Evolutionary conservation across 306 rosid genomes (phyloP).

Genomic region (Acacia acuminata): DNA sequence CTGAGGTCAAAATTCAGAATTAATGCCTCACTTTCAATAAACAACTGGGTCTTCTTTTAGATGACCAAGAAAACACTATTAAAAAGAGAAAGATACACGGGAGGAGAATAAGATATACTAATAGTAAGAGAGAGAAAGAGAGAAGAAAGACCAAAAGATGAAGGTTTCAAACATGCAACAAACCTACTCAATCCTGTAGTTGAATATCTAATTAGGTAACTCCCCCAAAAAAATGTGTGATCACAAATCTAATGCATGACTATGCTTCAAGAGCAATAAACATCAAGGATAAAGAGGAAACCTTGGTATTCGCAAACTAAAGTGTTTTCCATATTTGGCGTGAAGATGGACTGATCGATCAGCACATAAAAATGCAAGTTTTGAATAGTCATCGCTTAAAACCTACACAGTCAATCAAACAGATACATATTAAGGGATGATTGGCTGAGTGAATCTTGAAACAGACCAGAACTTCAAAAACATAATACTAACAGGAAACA

Average conservation of each 20-base stretch:
- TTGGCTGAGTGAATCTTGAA: background rate
- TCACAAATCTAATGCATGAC: background rate
- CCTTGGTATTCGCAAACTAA: slow-evolving; percentile 91
- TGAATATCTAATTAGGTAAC: too few species aligned
- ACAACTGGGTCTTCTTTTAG: too few species aligned
- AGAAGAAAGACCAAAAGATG: too few species aligned
- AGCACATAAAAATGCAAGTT: slow-evolving; percentile 90
- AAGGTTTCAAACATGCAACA: too few species aligned
- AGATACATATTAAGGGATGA: background rate
- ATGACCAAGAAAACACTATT: too few species aligned
- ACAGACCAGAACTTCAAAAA: background rate
- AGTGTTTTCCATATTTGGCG: slow-evolving; percentile 94
- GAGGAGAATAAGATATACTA: too few species aligned
- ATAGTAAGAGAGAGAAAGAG: too few species aligned
- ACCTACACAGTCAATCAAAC: slow-evolving; percentile 48
- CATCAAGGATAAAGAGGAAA: slow-evolving; percentile 37
- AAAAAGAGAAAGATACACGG: too few species aligned
- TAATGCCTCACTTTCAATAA: background rate
- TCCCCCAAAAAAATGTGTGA: too few species aligned
- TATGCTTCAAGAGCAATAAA: slow-evolving; percentile 25
- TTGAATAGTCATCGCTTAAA: slow-evolving; percentile 83
- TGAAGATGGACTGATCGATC: slow-evolving; percentile 81
- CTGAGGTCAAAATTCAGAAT: background rate
- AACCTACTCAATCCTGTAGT: too few species aligned
- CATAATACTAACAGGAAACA: background rate